A percentile compares a stretch with the other conserved stretches of the same genome.
Evolutionary conservation across 2,329 filamentous ascomycete species (phyloP).

Genomic region (Trichoderma gracile): DNA sequence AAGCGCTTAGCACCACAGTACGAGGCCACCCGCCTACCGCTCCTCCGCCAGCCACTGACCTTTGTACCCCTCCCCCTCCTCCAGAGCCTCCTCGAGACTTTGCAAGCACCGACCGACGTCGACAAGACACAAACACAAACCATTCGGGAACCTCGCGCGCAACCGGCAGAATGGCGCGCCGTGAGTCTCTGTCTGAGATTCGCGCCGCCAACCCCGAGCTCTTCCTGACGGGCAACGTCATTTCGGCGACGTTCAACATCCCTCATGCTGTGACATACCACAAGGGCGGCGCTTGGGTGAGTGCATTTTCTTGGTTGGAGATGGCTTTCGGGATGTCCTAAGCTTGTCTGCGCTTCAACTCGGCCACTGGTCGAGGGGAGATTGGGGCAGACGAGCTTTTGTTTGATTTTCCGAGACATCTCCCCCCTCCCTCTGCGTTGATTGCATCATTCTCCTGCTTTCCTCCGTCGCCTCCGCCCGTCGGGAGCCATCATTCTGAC

Average conservation of each 20-base stretch:
- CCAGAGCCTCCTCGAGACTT: conserved; percentile 7
- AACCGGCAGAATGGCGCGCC: conserved; percentile 44
- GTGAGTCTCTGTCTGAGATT: conserved; percentile 57
- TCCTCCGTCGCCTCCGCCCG: background rate
- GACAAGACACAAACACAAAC: conserved; percentile 5
- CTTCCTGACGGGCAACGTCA: conserved; percentile 63
- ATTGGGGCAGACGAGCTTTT: background rate
- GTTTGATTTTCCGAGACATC: background rate
- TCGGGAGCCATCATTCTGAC: background rate
- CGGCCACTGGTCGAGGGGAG: background rate
- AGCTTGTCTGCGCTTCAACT: background rate
- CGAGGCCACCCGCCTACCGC: conserved; percentile 13
- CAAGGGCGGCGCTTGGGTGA: conserved; percentile 62
- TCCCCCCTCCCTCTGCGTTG: background rate
- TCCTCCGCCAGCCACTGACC: conserved; percentile 11
- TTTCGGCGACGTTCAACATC: conserved; percentile 65
- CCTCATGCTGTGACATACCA: conserved; percentile 61
- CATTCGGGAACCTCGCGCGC: background rate
- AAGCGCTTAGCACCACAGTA: conserved; percentile 17
- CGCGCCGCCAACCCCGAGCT: conserved; percentile 58
- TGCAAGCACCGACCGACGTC: conserved; percentile 1
- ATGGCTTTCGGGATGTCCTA: background rate
- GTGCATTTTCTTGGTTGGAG: conserved; percentile 31
- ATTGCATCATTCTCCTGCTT: background rate
- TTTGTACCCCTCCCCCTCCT: conserved; percentile 26